Base-by-base conservation (phyloP, 305 asterid genomes). In the Rubia occidens region DNA sequence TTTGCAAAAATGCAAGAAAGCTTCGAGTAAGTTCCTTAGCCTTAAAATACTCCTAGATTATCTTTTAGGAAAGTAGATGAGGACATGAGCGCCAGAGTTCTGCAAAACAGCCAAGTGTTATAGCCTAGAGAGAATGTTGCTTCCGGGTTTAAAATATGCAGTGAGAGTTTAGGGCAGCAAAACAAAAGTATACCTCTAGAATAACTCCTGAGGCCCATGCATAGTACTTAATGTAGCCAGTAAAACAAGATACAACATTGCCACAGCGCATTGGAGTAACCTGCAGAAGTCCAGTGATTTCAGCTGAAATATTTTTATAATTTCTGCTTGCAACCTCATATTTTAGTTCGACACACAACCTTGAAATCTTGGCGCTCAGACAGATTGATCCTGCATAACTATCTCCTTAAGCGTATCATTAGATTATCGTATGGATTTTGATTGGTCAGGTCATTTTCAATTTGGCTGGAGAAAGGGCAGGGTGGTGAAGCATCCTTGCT, bases 1-100 rank as follows among this genome's bases (percentile, higher is more conserved):
- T 90, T 67, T 90, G 95, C 83, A 94, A 86, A 81, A 94, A 89
- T 82, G 96, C 99, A 67, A 85, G 99, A 76, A 94, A 94, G 78
- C 82, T 89, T 39, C 81, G 84, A 86, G 98, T 89, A 80, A 75
- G 84, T 82, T 77, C 18, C 68, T 69, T 51, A 13, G 24, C 42
- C 24, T 64, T 62, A 29, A 37, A 75, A 56, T 55, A 47, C 21
- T 35, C 39, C 43, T 24, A 9, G 40, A 21, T 43, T 53, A 69
- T 60, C 4, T 39, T 29, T 15, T 26, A 17, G 29, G 15, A 49
- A 45, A 24, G 70, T 47, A 8, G 45, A 35, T 61, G 24, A 29
- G 42, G 42, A 61, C 65, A 32, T 14, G 29, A 26, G 61, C 4
- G 11, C 43, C 20, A 60, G 51, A 13, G 43, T 29, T 60, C 10